Evolutionary conservation across 129 eudicot species (phyloP), one percentile per base, ranked within the genome.

Genomic region (Escallonia herrerae): DNA sequence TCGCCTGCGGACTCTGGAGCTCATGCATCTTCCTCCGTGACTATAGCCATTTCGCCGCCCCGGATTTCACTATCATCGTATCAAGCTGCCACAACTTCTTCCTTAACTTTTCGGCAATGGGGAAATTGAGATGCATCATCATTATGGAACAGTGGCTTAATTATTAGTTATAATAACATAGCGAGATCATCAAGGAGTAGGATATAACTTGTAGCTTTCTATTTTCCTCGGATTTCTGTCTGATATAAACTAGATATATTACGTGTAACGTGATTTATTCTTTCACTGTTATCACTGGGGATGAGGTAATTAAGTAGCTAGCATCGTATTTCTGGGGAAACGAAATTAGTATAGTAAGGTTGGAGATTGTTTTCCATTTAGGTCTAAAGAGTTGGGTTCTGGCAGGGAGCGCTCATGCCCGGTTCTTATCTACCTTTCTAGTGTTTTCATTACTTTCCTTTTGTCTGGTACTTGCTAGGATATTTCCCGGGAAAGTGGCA

Each of bases 1-100:
- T 93, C 91, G 33, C 95, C 91, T 51, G 70, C 91, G n/a, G 96
- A 93, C 56, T 81, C 96, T 2, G 83, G 91, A 53, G 82, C 70
- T 44, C 83, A 71, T 51, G 75, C 81, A 15, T 54, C 64, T 5
- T 82, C 82, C 15, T 77, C 86, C 10, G 84, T 86, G 66, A 83
- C 78, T 3, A 55, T 71, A 9, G 81, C 72, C 5, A 45, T 76
- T 5, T 86, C 85, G 5, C 86, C 79, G 13, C 82, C 81, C 48
- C 55, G 79, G 59, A 80, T 82, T 47, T 79, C 89, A 4, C 69
- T 83, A 60, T 59, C 71, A 38, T n/a, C n/a, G n/a, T 60, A 76
- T 4, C 70, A 67, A 45, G 68, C 72, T 8, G 33, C 82, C 7
- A 43, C 77, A 2, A 13, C 79, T 46, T 72, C 89, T 6, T 62